phyloP scores from a whole-genome alignment of 257 asterid species.

The Jaltomata sinuosa region DNA sequence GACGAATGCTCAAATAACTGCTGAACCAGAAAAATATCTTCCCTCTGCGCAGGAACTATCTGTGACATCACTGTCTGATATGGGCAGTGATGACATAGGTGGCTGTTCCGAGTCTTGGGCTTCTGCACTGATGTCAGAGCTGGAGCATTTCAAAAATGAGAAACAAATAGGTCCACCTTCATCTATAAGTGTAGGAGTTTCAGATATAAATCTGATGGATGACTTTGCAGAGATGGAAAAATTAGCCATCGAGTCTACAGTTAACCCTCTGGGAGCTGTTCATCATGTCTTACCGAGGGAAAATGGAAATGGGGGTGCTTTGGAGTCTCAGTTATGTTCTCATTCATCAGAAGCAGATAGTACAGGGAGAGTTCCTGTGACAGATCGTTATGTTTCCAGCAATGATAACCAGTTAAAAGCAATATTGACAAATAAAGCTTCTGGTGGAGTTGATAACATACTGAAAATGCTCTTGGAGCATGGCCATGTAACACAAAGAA shows the following conservation, averaged over 20 bases:
- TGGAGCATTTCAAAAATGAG: conserved; percentile 46
- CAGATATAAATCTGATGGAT: conserved; percentile 73
- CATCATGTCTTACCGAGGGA: conserved; percentile 26
- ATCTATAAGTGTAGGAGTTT: conserved; percentile 30
- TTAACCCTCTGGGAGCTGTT: conserved; percentile 25
- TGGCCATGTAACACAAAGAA: conserved; percentile 21
- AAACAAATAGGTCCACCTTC: conserved; percentile 26
- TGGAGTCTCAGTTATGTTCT: conserved; percentile 16
- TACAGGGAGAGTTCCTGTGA: conserved; percentile 1
- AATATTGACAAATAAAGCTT: not conserved
- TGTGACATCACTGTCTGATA: conserved; percentile 41
- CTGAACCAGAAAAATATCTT: conserved; percentile 19
- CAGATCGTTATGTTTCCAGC: conserved; percentile 12
- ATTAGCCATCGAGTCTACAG: conserved; percentile 42
- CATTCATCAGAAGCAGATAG: conserved; percentile 1
- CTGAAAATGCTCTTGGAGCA: conserved; percentile 35
- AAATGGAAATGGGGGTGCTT: conserved; percentile 11
- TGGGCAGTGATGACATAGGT: conserved; percentile 61
- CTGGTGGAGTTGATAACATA: conserved; percentile 24
- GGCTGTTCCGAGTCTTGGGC: conserved; percentile 63
- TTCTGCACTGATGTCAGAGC: conserved; percentile 54
- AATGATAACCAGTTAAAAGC: conserved; percentile 8
- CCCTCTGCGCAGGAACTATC: conserved; percentile 22
- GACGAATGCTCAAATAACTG: conserved; percentile 7
- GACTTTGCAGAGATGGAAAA: conserved; percentile 95